Conservation (phyloP, 1,284 basidiomycete genomes). For the Amylostereum chailletii region DNA sequence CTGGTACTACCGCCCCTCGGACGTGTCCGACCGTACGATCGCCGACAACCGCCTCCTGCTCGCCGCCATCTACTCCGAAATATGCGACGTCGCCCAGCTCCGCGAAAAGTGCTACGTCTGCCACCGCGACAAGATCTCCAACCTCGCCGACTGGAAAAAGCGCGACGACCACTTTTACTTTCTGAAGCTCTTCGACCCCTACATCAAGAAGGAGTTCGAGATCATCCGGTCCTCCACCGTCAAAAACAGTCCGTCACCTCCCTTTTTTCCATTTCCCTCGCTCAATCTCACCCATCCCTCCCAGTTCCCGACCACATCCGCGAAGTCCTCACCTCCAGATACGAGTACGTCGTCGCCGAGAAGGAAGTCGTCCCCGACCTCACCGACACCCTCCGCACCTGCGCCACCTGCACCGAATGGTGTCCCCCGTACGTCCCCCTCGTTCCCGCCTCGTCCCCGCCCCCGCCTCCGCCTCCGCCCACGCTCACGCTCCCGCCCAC, state of each 20-base stretch:
- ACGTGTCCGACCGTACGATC: conserved; percentile 78
- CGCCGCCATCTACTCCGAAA: conserved; percentile 92
- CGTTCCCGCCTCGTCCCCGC: conserved; percentile 5
- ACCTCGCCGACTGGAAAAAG: conserved; percentile 92
- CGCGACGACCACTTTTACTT: conserved; percentile 94
- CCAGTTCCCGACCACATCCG: conserved; percentile 77
- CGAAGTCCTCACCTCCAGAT: conserved; percentile 69
- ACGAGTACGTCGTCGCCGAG: conserved; percentile 94
- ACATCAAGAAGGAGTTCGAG: conserved; percentile 97
- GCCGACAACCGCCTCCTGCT: conserved; percentile 86
- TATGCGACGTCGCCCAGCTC: conserved; percentile 87
- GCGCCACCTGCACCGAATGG: conserved; percentile 84
- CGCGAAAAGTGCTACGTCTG: conserved; percentile 88
- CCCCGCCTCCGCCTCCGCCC: neutral
- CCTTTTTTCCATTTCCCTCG: conserved; percentile 3
- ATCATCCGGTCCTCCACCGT: conserved; percentile 84
- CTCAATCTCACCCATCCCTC: conserved; percentile 1
- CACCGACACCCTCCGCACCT: conserved; percentile 80
- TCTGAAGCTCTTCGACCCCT: conserved; percentile 90
- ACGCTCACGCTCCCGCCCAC: conserved; percentile 12
- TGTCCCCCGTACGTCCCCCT: conserved; percentile 62
- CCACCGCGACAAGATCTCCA: conserved; percentile 90
- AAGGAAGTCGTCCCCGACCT: conserved; percentile 88
- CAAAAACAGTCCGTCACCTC: conserved; percentile 69
- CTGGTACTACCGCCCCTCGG: conserved; percentile 89